Percentiles rank a stretch among this genome's conserved stretches.
phyloP scores from a whole-genome alignment of 2,329 filamentous ascomycete genomes.

The Phialophora chinensis region DNA sequence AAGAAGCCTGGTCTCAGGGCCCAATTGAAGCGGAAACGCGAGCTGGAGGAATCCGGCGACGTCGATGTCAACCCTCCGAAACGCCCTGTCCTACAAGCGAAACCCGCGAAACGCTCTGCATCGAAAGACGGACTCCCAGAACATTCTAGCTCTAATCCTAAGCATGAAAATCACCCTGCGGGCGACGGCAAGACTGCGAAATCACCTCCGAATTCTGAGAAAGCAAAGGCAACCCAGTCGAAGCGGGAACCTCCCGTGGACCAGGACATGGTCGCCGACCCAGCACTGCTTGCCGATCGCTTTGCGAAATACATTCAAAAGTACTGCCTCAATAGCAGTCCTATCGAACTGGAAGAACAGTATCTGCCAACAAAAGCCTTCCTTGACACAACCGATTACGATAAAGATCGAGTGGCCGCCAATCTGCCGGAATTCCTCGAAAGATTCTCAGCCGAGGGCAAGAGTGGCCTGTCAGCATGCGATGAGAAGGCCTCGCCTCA shows the following conservation, averaged over 20 bases:
- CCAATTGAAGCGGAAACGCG: constrained; percentile 25
- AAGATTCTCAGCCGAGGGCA: constrained; percentile 59
- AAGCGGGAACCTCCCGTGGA: constrained; percentile 59
- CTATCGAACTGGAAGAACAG: constrained; percentile 82
- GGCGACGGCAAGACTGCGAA: neutral
- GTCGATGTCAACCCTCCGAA: constrained; percentile 7
- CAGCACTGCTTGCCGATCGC: constrained; percentile 81
- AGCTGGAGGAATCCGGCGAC: constrained; percentile 19
- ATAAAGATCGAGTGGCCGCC: constrained; percentile 68
- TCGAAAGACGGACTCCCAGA: neutral
- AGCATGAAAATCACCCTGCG: neutral
- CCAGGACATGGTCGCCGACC: constrained; percentile 72
- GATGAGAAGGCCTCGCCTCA: constrained; percentile 76
- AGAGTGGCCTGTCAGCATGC: constrained; percentile 67
- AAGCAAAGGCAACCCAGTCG: neutral
- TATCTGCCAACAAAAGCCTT: constrained; percentile 80
- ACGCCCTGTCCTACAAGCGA: neutral
- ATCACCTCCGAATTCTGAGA: neutral
- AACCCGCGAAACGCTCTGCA: neutral
- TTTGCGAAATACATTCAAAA: constrained; percentile 77
- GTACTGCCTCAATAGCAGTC: constrained; percentile 73
- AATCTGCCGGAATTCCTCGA: constrained; percentile 82
- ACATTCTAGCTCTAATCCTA: neutral
- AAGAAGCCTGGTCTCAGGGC: neutral
- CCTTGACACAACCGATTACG: constrained; percentile 77